These are phyloP conservation scores for Fusarium sacchari DNA, from an alignment of 2,329 filamentous ascomycete species.

Conservation along the genomic window DNA sequence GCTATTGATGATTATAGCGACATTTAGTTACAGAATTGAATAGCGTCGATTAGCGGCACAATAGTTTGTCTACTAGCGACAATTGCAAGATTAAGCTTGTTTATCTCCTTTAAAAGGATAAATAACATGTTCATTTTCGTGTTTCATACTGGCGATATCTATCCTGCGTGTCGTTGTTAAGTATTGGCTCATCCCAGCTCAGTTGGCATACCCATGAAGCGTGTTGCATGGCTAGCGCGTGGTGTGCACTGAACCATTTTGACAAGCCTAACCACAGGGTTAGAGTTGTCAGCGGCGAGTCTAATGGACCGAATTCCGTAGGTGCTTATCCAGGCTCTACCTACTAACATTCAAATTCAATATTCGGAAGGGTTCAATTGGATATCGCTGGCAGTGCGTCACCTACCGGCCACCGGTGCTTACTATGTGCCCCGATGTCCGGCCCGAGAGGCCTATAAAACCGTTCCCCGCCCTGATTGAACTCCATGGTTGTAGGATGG, in stretches of 20 bases:
- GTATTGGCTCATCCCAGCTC: too few species aligned
- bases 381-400: background rate
- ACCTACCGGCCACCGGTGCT: background rate
- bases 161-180: background rate
- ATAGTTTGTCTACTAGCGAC: background rate
- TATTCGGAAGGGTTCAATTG: too few species aligned
- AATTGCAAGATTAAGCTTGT: background rate
- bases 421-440: background rate
- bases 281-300: too few species aligned
- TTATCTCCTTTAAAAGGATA: too few species aligned
- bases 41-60: background rate
- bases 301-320: too few species aligned
- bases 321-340: too few species aligned
- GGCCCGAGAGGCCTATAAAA: background rate
- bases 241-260: too few species aligned
- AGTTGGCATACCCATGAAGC: too few species aligned
- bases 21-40: background rate
- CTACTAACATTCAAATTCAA: too few species aligned
- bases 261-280: too few species aligned
- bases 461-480: fast-evolving
- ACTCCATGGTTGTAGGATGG: too few species aligned
- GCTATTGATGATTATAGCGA: background rate
- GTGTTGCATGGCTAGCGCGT: too few species aligned
- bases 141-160: fast-evolving
- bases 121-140: background rate